Conservation (phyloP, 495 filamentous ascomycete species). For the Neurospora intermedia region DNA sequence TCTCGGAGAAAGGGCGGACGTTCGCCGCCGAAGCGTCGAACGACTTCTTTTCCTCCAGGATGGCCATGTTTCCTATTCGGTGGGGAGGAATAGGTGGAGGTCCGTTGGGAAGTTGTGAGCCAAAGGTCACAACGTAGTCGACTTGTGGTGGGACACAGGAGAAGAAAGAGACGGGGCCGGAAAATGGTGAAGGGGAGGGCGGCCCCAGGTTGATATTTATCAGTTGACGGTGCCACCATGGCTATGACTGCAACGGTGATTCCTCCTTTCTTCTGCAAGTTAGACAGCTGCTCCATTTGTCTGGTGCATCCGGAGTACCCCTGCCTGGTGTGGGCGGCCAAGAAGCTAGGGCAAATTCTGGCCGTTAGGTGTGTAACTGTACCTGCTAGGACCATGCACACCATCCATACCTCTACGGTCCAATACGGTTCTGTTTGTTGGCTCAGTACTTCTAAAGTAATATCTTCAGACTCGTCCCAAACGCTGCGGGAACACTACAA, state of each 20-base stretch:
- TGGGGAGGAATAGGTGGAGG: not conserved
- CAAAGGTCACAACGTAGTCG: not conserved
- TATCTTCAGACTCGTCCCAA: not conserved
- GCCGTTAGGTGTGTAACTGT: not conserved
- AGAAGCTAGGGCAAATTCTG: not conserved
- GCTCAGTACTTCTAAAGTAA: not conserved
- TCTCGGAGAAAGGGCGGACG: conserved; percentile 20
- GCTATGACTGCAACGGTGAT: not conserved
- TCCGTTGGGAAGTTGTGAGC: not conserved
- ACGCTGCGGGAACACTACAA: not conserved
- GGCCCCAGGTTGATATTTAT: not conserved
- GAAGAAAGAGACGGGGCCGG: not conserved
- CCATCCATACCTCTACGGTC: not conserved
- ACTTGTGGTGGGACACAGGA: not conserved
- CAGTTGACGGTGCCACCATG: not conserved
- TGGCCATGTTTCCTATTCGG: conserved; percentile 12
- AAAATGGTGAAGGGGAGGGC: not conserved
- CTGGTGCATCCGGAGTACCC: not conserved
- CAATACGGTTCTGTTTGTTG: not conserved
- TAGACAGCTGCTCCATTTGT: not conserved
- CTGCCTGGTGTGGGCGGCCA: not conserved
- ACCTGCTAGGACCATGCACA: not conserved
- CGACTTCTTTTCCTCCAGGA: conserved; percentile 12
- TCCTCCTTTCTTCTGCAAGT: not conserved
- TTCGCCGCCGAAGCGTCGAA: conserved; percentile 6